These are phyloP conservation scores for Stellera chamaejasme DNA, from an alignment of 345 rosid genomes.

Conservation along the genomic window DNA sequence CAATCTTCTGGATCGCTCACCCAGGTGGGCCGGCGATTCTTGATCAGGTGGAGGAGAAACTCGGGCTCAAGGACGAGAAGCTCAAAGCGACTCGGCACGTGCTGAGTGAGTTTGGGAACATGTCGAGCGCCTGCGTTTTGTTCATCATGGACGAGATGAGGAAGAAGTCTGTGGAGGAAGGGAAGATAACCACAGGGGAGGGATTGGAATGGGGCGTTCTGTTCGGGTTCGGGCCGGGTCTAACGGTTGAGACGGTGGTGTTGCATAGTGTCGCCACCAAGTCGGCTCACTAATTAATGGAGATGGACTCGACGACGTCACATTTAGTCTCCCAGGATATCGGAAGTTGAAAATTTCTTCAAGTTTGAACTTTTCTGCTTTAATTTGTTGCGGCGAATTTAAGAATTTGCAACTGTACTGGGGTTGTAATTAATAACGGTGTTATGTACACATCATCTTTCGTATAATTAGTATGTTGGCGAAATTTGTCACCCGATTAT, in stretches of 20 bases:
- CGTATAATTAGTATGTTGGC: too few species aligned
- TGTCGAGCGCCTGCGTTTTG: conserved; percentile 79
- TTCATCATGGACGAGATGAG: conserved; percentile 80
- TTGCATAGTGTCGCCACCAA: conserved; percentile 45
- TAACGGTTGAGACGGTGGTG: conserved; percentile 77
- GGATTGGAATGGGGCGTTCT: conserved; percentile 84
- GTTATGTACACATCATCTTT: too few species aligned
- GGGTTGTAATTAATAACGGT: too few species aligned
- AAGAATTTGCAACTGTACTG: too few species aligned
- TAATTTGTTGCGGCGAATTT: too few species aligned
- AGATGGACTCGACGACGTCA: too few species aligned
- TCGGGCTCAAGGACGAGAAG: conserved; percentile 43
- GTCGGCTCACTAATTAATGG: conserved; percentile 5
- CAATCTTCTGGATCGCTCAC: conserved; percentile 72
- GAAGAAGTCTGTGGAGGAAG: conserved; percentile 42
- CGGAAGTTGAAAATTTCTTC: neutral
- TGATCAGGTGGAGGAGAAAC: conserved; percentile 46
- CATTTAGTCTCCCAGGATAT: neutral
- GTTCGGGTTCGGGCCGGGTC: conserved; percentile 82
- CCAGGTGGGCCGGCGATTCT: conserved; percentile 76
- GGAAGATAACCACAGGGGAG: conserved; percentile 60
- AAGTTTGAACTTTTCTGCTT: neutral
- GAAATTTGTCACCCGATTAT: too few species aligned
- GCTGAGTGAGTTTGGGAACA: conserved; percentile 64
- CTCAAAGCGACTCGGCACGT: conserved; percentile 54